These are phyloP conservation scores for Citrullus mucosospermus DNA, from an alignment of 306 rosid species.

Conservation along the genomic window DNA sequence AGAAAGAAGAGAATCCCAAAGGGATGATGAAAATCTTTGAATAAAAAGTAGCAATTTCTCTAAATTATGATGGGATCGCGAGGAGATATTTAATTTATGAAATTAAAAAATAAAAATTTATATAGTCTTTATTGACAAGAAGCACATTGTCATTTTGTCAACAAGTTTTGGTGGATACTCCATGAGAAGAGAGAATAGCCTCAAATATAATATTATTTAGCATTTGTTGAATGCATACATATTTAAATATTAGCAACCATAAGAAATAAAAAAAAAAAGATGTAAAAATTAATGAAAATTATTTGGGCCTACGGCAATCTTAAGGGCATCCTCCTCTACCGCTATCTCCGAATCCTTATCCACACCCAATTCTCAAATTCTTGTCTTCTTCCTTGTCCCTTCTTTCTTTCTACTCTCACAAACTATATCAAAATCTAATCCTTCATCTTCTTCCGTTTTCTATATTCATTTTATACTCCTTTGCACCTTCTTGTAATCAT, in stretches of 20 bases:
- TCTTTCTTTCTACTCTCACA: background rate
- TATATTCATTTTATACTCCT: background rate
- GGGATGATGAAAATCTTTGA: no score
- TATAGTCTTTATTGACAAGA: background rate
- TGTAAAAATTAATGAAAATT: background rate
- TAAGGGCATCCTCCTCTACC: constrained; percentile 18
- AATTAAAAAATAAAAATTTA: no score
- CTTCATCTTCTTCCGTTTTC: background rate
- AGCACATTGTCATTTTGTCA: background rate
- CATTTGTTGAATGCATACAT: background rate
- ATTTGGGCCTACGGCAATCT: constrained; percentile 37
- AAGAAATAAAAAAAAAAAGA: background rate
- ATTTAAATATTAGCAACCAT: background rate
- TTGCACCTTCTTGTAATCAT: background rate
- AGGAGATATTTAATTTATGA: background rate
- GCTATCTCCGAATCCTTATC: constrained; percentile 61
- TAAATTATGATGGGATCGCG: no score
- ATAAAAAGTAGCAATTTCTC: no score
- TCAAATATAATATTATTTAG: background rate
- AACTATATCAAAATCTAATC: constrained; percentile 28
- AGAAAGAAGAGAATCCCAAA: no score
- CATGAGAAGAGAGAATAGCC: background rate
- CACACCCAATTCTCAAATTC: constrained; percentile 1
- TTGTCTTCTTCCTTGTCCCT: constrained; percentile 11
- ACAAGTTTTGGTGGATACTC: background rate